These are phyloP conservation scores for Cephaloascus albidus DNA, from an alignment of 805 yeast species.

Conservation along the genomic window DNA sequence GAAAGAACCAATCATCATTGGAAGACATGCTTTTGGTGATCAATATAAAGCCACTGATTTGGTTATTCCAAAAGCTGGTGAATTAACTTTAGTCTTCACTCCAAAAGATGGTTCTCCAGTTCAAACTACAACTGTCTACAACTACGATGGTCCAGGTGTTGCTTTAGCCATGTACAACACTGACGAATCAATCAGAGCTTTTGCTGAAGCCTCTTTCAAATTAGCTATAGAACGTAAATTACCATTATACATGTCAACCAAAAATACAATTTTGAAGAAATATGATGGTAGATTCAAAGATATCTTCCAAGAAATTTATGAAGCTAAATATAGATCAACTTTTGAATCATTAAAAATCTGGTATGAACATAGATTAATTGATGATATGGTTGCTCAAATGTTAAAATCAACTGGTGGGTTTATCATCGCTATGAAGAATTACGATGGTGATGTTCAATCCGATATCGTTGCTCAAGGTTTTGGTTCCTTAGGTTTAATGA, in stretches of 20 bases:
- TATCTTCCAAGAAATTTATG: conserved; percentile 78
- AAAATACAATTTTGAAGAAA: conserved; percentile 87
- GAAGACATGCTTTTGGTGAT: conserved; percentile 96
- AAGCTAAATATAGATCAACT: conserved; percentile 49
- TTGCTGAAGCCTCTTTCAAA: conserved; percentile 89
- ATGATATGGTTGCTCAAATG: conserved; percentile 99
- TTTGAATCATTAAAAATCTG: conserved; percentile 81
- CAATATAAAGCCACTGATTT: conserved; percentile 92
- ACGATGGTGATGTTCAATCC: conserved; percentile 96
- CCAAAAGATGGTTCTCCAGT: conserved; percentile 56
- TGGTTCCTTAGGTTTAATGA: conserved; percentile 94
- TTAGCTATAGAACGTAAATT: conserved; percentile 71
- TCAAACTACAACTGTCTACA: conserved; percentile 51
- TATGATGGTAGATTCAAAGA: conserved; percentile 97
- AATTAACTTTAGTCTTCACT: conserved; percentile 65
- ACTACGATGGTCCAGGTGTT: conserved; percentile 67
- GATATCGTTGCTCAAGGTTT: conserved; percentile 98
- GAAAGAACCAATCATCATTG: conserved; percentile 93
- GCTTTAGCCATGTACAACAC: conserved; percentile 95
- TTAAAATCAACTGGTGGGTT: conserved; percentile 91
- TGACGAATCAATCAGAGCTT: conserved; percentile 79
- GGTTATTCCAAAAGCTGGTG: conserved; percentile 73
- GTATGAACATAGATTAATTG: conserved; percentile 95
- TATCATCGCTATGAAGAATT: conserved; percentile 93
- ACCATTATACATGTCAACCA: conserved; percentile 82